These are phyloP conservation scores for Parathielavia hyrcaniae DNA, from an alignment of 495 filamentous ascomycete genomes.

Conservation along the genomic window DNA sequence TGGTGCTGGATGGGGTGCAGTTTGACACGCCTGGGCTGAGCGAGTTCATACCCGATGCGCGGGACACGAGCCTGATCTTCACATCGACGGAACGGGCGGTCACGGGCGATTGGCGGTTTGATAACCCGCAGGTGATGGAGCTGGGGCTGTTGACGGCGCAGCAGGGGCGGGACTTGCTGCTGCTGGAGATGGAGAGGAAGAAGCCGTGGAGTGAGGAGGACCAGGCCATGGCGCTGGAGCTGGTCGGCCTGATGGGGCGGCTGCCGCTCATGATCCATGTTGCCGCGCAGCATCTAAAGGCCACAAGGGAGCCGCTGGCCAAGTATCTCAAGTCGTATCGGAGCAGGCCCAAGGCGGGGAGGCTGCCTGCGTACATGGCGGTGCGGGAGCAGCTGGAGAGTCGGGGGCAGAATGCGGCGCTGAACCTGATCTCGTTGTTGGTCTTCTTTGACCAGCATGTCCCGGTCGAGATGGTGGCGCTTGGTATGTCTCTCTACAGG, in stretches of 20 bases:
- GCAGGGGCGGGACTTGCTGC: slow-evolving; percentile 44
- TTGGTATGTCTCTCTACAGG: slow-evolving; percentile 42
- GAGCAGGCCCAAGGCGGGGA: slow-evolving; percentile 59
- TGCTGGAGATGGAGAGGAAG: slow-evolving; percentile 50
- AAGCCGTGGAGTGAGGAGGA: slow-evolving; percentile 56
- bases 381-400: slow-evolving; percentile 65
- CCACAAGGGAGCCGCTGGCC: slow-evolving; percentile 62
- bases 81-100: slow-evolving; percentile 65
- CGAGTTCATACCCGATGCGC: slow-evolving; percentile 64
- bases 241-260: slow-evolving; percentile 64
- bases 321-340: slow-evolving; percentile 65
- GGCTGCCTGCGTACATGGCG: slow-evolving; percentile 57
- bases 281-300: slow-evolving; percentile 66
- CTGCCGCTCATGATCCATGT: slow-evolving; percentile 75
- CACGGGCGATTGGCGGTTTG: slow-evolving; percentile 60
- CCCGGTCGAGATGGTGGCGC: slow-evolving; percentile 64
- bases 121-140: slow-evolving; percentile 67
- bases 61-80: slow-evolving; percentile 66
- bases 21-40: slow-evolving; percentile 59
- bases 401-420: slow-evolving; percentile 53
- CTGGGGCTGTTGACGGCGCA: slow-evolving; percentile 50
- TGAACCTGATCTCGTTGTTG: slow-evolving; percentile 68
- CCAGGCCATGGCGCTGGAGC: slow-evolving; percentile 52
- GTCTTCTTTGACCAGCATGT: slow-evolving; percentile 69
- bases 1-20: slow-evolving; percentile 69